Evolutionary conservation across 2,329 filamentous ascomycete genomes (phyloP).

Genomic region (Drechslerella coelobrocha): DNA sequence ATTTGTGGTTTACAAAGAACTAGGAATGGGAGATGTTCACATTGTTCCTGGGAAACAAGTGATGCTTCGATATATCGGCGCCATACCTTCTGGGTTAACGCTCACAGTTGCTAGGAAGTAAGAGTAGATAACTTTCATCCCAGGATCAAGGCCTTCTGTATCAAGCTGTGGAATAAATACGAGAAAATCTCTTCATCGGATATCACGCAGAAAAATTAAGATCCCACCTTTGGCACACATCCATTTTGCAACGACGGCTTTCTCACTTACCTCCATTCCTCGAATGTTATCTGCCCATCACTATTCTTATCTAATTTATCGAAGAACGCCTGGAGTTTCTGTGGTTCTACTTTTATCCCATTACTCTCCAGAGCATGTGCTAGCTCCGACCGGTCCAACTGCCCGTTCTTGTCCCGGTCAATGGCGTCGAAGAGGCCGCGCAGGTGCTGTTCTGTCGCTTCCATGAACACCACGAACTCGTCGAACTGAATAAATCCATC

Average conservation of each 20-base stretch:
- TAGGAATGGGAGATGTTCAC: conserved; percentile 78
- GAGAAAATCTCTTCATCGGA: conserved; percentile 90
- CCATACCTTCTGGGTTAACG: conserved; percentile 92
- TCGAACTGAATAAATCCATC: conserved; percentile 91
- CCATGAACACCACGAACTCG: conserved; percentile 89
- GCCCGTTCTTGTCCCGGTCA: conserved; percentile 83
- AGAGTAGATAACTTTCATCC: conserved; percentile 80
- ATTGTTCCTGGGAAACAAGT: conserved; percentile 75
- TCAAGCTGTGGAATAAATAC: conserved; percentile 78
- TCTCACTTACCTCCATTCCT: conserved; percentile 36
- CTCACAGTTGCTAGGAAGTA: conserved; percentile 91
- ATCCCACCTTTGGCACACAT: not conserved
- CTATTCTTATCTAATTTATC: conserved; percentile 85
- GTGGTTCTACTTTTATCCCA: conserved; percentile 77
- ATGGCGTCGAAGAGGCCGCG: conserved; percentile 82
- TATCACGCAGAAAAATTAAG: conserved; percentile 63
- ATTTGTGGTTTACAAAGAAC: conserved; percentile 62
- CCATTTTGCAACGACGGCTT: not conserved
- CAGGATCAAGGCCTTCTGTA: conserved; percentile 61
- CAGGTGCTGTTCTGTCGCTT: conserved; percentile 84
- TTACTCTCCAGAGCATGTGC: conserved; percentile 77
- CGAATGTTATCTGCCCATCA: conserved; percentile 68
- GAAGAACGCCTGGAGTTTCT: conserved; percentile 85
- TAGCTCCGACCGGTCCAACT: conserved; percentile 85
- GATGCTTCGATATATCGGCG: conserved; percentile 60